phyloP scores from a whole-genome alignment of 2,329 filamentous ascomycete species.

The Leptosphaerulina australis region DNA sequence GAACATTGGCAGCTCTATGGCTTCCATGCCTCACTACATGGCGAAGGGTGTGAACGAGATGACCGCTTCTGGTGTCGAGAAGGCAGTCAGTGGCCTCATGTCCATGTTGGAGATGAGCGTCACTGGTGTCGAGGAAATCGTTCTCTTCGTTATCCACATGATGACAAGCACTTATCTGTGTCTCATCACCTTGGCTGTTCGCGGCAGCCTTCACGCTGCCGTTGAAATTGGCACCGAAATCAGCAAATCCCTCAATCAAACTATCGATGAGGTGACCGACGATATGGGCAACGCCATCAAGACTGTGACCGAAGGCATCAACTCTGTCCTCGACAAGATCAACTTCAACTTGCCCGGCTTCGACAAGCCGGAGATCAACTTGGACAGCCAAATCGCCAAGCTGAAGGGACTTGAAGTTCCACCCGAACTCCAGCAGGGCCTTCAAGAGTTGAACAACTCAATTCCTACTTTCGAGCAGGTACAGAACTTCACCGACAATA shows the following conservation, averaged over 20 bases:
- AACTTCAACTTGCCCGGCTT: constrained; percentile 51
- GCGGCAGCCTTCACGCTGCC: constrained; percentile 76
- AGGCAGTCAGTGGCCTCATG: constrained; percentile 79
- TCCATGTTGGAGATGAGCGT: constrained; percentile 78
- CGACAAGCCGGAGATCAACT: constrained; percentile 64
- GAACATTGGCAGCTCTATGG: constrained; percentile 91
- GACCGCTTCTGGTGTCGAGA: constrained; percentile 78
- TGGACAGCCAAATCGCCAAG: constrained; percentile 67
- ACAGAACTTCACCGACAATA: constrained; percentile 76
- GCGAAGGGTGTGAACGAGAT: constrained; percentile 86
- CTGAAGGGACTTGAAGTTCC: constrained; percentile 75
- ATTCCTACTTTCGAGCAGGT: constrained; percentile 85
- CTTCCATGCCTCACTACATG: constrained; percentile 97
- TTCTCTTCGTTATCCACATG: constrained; percentile 91
- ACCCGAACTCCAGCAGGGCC: constrained; percentile 68
- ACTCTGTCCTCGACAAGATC: constrained; percentile 50
- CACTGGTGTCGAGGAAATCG: constrained; percentile 82
- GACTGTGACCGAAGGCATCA: constrained; percentile 44
- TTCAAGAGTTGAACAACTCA: constrained; percentile 74
- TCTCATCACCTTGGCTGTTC: constrained; percentile 81
- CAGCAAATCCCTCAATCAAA: constrained; percentile 65
- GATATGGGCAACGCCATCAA: constrained; percentile 52
- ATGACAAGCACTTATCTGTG: constrained; percentile 90
- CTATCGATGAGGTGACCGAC: constrained; percentile 64
- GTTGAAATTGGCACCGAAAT: constrained; percentile 67